phyloP scores from a whole-genome alignment of 1,139 yeast species.

The Taphrina deformans region DNA sequence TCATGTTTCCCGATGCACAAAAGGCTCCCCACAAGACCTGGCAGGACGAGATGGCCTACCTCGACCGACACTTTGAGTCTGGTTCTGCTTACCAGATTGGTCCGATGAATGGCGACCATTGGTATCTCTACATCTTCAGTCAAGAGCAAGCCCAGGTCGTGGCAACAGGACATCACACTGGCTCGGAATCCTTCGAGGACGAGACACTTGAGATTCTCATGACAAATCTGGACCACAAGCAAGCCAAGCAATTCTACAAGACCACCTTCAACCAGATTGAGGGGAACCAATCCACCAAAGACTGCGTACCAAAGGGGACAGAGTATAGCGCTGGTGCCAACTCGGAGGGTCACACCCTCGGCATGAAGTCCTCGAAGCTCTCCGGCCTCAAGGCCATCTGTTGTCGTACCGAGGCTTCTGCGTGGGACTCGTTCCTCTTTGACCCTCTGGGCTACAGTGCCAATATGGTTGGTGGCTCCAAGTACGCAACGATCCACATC shows the following conservation, averaged over 20 bases:
- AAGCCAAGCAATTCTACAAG: conserved; percentile 63
- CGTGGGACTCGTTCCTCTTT: conserved; percentile 80
- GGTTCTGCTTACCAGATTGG: conserved; percentile 81
- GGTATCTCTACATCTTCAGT: conserved; percentile 82
- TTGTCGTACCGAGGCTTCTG: conserved; percentile 45
- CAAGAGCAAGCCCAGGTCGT: conserved; percentile 40
- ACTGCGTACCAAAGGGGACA: conserved; percentile 12
- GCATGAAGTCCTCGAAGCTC: conserved; percentile 62
- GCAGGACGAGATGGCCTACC: conserved; percentile 72
- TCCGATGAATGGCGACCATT: conserved; percentile 74
- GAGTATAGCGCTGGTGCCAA: conserved; percentile 47
- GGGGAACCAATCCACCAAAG: conserved; percentile 32
- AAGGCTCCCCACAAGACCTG: conserved; percentile 78
- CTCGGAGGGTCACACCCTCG: conserved; percentile 70
- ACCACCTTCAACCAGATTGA: conserved; percentile 45
- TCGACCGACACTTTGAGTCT: conserved; percentile 58
- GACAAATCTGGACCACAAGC: conserved; percentile 71
- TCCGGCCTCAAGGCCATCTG: conserved; percentile 60
- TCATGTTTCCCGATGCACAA: conserved; percentile 90
- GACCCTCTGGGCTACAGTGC: conserved; percentile 97
- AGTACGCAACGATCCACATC: conserved; percentile 84
- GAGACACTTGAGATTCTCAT: conserved; percentile 87
- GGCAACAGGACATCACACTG: conserved; percentile 31
- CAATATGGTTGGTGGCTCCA: conserved; percentile 59
- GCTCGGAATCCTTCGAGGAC: conserved; percentile 49